phyloP scores from a whole-genome alignment of 73 alveolate genomes.

The Tetrahymena borealis region DNA sequence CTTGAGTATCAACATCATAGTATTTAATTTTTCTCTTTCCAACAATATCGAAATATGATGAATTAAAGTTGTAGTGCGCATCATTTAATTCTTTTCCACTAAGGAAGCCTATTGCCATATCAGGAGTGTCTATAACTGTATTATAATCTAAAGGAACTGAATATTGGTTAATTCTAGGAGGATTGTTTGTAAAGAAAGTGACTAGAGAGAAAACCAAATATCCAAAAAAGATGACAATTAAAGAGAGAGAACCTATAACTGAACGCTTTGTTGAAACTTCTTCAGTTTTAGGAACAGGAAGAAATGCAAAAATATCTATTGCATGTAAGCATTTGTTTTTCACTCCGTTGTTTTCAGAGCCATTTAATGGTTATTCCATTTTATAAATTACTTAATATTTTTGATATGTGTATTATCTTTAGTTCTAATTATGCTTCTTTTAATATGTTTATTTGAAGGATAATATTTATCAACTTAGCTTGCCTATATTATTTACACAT shows the following conservation, averaged over 20 bases:
- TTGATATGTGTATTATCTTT: background rate
- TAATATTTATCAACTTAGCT: background rate
- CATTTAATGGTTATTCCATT: background rate
- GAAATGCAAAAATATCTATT: constrained; percentile 15
- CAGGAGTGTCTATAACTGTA: constrained; percentile 7
- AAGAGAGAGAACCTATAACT: constrained; percentile 6
- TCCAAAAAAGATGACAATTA: constrained; percentile 1
- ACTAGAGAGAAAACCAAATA: background rate
- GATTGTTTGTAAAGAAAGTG: constrained; percentile 7
- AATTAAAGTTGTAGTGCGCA: background rate
- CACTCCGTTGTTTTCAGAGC: background rate
- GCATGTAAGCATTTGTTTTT: background rate
- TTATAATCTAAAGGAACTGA: constrained; percentile 1
- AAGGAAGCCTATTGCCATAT: constrained; percentile 12
- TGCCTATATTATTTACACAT: background rate
- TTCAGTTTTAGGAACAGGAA: constrained; percentile 38
- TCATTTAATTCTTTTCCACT: constrained; percentile 1
- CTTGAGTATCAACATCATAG: background rate
- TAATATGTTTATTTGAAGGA: background rate
- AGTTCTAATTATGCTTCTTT: background rate
- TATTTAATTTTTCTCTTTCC: background rate
- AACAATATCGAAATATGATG: background rate
- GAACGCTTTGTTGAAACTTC: constrained; percentile 30
- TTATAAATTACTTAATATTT: background rate
- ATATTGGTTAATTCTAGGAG: constrained; percentile 22